Percentiles rank a stretch among this genome's conserved stretches.
These are phyloP conservation scores for Carex littledalei DNA, from an alignment of 176 grass and related monocot genomes.

Conservation along the genomic window DNA sequence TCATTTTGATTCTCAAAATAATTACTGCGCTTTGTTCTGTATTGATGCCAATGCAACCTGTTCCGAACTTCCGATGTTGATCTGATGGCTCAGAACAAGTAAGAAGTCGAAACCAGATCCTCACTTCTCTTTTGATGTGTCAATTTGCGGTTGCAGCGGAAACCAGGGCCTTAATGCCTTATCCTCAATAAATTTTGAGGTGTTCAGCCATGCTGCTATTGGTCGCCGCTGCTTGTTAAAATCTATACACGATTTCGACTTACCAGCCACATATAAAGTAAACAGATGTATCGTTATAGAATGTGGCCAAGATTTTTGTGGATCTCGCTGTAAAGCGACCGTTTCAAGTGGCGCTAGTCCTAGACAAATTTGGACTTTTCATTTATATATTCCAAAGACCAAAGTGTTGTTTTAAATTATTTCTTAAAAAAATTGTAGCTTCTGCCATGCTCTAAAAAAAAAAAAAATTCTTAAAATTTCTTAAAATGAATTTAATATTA, in stretches of 20 bases:
- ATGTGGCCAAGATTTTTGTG: slow-evolving; percentile 9
- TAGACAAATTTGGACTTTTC: not conserved
- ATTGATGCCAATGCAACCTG: not conserved
- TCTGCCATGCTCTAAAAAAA: no score
- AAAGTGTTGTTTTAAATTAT: not conserved
- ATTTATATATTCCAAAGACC: not conserved
- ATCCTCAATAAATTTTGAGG: not conserved
- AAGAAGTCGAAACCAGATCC: no score
- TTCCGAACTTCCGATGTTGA: not conserved
- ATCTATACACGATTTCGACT: slow-evolving; percentile 6
- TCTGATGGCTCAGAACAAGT: not conserved
- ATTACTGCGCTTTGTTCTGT: not conserved
- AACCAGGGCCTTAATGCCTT: not conserved
- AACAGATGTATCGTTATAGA: not conserved
- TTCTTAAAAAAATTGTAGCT: no score
- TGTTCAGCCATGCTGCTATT: not conserved
- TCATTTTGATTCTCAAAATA: not conserved
- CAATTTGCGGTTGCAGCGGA: not conserved
- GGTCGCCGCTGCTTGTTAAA: slow-evolving; percentile 4
- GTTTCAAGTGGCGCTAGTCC: not conserved
- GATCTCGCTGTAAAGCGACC: not conserved
- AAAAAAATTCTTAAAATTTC: no score
- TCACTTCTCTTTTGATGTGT: no score
- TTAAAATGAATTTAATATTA: no score
- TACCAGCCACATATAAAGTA: not conserved